Conservation (phyloP, 2,329 filamentous ascomycete genomes). For the Pyrenophora tritici-repentis region DNA sequence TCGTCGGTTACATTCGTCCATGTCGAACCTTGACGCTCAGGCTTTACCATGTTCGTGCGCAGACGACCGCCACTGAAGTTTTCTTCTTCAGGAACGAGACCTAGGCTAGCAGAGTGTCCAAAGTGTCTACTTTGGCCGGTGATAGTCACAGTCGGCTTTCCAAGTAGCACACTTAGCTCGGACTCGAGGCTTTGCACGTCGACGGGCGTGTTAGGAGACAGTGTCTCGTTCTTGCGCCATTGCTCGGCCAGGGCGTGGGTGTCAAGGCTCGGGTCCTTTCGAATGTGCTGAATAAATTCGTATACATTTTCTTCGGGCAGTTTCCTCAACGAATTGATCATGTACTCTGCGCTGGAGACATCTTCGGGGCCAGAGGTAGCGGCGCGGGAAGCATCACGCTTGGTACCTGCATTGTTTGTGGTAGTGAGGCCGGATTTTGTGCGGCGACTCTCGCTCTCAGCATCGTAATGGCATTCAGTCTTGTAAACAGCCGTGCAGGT, state of each 20-base stretch:
- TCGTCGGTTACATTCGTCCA: slow-evolving; percentile 69
- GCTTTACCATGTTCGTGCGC: slow-evolving; percentile 17
- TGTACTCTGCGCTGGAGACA: slow-evolving; percentile 39
- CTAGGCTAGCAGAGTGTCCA: slow-evolving; percentile 46
- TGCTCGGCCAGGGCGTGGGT: slow-evolving; percentile 48
- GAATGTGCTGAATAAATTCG: slow-evolving; percentile 51
- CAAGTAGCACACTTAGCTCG: slow-evolving; percentile 46
- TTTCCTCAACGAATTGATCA: slow-evolving; percentile 51
- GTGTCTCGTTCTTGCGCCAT: slow-evolving; percentile 46
- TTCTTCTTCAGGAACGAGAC: slow-evolving; percentile 45
- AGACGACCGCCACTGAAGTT: slow-evolving; percentile 29
- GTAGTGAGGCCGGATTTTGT: slow-evolving; percentile 42
- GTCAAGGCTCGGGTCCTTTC: slow-evolving; percentile 49
- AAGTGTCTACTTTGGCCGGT: slow-evolving; percentile 44
- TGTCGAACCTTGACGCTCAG: slow-evolving; percentile 30
- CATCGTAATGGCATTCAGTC: slow-evolving; percentile 57
- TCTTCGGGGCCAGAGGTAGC: slow-evolving; percentile 14
- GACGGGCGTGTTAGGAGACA: slow-evolving; percentile 35
- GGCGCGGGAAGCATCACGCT: slow-evolving; percentile 36
- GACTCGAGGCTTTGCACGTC: slow-evolving; percentile 40
- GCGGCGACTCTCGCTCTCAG: slow-evolving; percentile 54
- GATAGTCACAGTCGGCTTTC: slow-evolving; percentile 41
- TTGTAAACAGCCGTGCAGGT: slow-evolving; percentile 58
- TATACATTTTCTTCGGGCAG: slow-evolving; percentile 53
- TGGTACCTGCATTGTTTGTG: slow-evolving; percentile 25